phyloP scores from a whole-genome alignment of 768 basidiomycete genomes.

The Boletus pseudo-olivaceus region DNA sequence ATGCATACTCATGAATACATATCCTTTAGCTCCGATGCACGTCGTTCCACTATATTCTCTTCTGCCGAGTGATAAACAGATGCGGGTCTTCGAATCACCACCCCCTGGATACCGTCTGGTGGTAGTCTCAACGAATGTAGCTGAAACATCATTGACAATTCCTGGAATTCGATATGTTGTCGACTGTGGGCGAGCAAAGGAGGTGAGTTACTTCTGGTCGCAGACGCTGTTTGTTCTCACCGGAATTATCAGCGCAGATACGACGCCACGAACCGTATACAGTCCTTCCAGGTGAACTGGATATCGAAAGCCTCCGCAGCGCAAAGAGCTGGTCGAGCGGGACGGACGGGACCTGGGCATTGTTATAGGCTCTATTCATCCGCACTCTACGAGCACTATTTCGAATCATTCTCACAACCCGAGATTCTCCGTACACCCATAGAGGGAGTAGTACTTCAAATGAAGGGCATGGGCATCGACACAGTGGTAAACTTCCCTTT shows the following conservation, averaged over 20 bases:
- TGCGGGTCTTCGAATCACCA: constrained; percentile 85
- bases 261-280: constrained; percentile 77
- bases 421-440: constrained; percentile 96
- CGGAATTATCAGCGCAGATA: constrained; percentile 62
- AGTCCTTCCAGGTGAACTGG: constrained; percentile 92
- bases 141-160: constrained; percentile 95
- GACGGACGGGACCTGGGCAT: constrained; percentile 96
- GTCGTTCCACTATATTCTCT: constrained; percentile 93
- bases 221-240: background rate
- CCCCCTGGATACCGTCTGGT: constrained; percentile 82
- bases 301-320: constrained; percentile 92
- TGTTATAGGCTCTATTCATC: constrained; percentile 98
- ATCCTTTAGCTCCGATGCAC: constrained; percentile 78
- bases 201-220: constrained; percentile 44
- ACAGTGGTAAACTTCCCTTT: constrained; percentile 97
- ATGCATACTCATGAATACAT: background rate
- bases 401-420: constrained; percentile 80
- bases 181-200: constrained; percentile 92
- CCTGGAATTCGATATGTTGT: constrained; percentile 98
- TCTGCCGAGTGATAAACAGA: constrained; percentile 89
- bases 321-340: constrained; percentile 94
- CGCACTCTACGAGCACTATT: constrained; percentile 90
- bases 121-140: constrained; percentile 93
- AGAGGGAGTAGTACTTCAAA: constrained; percentile 93
- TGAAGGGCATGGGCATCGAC: constrained; percentile 99